phyloP scores from a whole-genome alignment of 2,329 filamentous ascomycete genomes.

The Fusarium heterosporum region DNA sequence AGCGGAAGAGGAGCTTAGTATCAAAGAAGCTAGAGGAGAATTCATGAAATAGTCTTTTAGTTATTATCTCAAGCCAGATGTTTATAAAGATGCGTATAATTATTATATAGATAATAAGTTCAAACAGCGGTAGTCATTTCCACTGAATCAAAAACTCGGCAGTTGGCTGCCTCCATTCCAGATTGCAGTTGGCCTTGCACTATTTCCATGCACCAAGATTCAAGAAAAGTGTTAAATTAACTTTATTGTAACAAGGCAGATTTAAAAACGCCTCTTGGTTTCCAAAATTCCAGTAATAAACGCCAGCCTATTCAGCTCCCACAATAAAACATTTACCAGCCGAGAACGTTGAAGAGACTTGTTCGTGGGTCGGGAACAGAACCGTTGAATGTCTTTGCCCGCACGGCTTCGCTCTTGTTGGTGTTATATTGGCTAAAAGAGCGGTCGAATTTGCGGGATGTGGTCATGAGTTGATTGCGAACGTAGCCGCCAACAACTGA shows the following conservation, averaged over 20 bases:
- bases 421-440: constrained; percentile 45
- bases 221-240: constrained; percentile 2
- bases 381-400: constrained; percentile 39
- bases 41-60: not conserved
- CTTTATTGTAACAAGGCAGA: constrained; percentile 10
- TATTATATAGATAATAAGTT: too few species aligned
- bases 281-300: constrained; percentile 5
- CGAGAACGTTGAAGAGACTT: constrained; percentile 44
- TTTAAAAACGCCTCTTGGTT: constrained; percentile 11
- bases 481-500: constrained; percentile 35
- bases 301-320: not conserved
- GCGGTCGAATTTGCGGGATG: constrained; percentile 42
- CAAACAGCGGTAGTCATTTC: constrained; percentile 1
- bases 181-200: not conserved
- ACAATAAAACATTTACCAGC: constrained; percentile 30
- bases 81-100: too few species aligned
- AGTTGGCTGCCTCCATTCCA: constrained; percentile 5
- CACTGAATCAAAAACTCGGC: not conserved
- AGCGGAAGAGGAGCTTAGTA: not conserved
- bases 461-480: constrained; percentile 33
- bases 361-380: constrained; percentile 43
- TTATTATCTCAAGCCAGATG: too few species aligned
- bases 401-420: constrained; percentile 34
- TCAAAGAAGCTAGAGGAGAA: not conserved
- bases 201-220: not conserved